phyloP scores from a whole-genome alignment of 208 protist genomes.

The Spironucleus salmonicida region DNA sequence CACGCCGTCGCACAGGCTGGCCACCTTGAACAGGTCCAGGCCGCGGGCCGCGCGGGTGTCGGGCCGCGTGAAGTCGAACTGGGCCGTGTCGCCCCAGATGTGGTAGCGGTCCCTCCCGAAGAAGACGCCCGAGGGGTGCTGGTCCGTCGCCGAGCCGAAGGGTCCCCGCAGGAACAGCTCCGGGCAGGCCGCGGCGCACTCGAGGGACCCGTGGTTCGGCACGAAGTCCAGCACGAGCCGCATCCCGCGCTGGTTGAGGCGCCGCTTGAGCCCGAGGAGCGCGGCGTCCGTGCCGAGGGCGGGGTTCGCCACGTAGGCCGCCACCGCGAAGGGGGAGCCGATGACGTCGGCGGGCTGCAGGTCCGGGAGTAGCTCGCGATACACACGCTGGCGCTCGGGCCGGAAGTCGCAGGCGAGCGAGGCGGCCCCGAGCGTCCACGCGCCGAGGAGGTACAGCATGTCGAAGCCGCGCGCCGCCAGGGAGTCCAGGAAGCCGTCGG shows the following conservation, averaged over 20 bases:
- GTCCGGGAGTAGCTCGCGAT: slow-evolving; percentile 47
- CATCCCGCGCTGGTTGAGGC: slow-evolving; percentile 48
- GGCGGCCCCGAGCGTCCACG: slow-evolving; percentile 52
- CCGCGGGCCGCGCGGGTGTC: not conserved
- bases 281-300: slow-evolving; percentile 44
- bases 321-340: slow-evolving; percentile 55
- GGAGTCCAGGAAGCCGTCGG: slow-evolving; percentile 37
- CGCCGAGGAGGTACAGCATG: slow-evolving; percentile 53
- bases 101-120: slow-evolving; percentile 46
- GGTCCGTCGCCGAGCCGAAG: slow-evolving; percentile 40
- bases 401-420: slow-evolving; percentile 52
- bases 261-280: slow-evolving; percentile 36
- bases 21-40: slow-evolving; percentile 38
- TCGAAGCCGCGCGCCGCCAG: slow-evolving; percentile 43
- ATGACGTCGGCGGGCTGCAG: slow-evolving; percentile 53
- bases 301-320: slow-evolving; percentile 48
- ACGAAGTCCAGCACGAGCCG: slow-evolving; percentile 57
- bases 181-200: too few species aligned
- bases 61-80: slow-evolving; percentile 53
- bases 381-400: slow-evolving; percentile 37
- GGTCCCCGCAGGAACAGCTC: not conserved
- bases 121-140: slow-evolving; percentile 48
- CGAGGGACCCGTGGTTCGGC: slow-evolving; percentile 47
- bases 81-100: slow-evolving; percentile 47
- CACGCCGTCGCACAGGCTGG: slow-evolving; percentile 48